Base-by-base conservation (phyloP, 306 rosid species). In the Dalbergia oliveri region DNA sequence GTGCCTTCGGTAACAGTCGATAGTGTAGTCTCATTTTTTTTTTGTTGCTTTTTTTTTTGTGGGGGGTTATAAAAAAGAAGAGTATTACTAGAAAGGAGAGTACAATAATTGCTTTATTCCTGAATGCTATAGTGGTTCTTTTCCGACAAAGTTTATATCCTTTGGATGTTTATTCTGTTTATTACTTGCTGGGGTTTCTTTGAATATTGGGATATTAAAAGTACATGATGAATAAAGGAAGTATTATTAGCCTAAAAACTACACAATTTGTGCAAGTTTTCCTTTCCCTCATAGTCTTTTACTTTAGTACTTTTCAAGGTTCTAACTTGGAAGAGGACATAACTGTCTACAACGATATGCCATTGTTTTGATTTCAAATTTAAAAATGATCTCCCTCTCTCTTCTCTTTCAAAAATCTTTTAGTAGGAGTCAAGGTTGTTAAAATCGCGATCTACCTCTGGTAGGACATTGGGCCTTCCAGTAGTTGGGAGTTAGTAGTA, bases 311-410 rank as follows among this genome's bases (percentile, higher is more conserved):
- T 53, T 41, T 51, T 34, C 50, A 47, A 16, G 63, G 39, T 21
- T 41, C 64, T 50, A 66, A 41, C 50, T 63, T 76, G 73, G 73
- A n/a, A 41, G 77, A 43, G 19, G 51, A 18, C 75, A 50, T 53
- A n/a, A 33, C 15, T 69, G 39, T 8, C 61, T 68, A 53, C 75
- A 39, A 50, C 69, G 9, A 69, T 57, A 35, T 31, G 76, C 39
- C 31, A 14, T 58, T 58, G 33, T 37, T 79, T 69, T 10, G 3
- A 45, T 12, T 45, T 45, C 12, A 45, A 45, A 45, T 45, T 6
- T 45, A 0, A 45, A 45, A 45, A 45, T 45, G 50, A 11, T 45
- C 50, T 45, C 50, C 13, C 50, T 9, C 10, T 4, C 50, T 45
- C 13, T 21, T 21, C 23, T 21, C 50, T 45, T 3, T 45, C 10